Base-by-base conservation (phyloP, 1,139 yeast genomes). In the Hyphopichia buzzinii region DNA sequence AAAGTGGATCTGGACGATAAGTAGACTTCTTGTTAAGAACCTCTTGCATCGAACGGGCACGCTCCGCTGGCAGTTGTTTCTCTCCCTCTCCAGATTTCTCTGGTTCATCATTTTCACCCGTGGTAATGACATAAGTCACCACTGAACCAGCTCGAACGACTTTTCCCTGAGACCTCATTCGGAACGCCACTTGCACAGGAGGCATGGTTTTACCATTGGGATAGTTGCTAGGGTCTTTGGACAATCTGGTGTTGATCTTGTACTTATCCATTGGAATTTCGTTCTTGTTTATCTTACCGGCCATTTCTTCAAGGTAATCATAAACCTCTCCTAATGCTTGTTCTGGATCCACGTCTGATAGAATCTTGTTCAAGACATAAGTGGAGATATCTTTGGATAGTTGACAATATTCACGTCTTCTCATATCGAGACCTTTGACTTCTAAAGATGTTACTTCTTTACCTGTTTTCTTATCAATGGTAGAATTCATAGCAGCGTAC, bases 351-450 rank as follows among this genome's bases (percentile, higher is more conserved):
- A 70, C 64, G 44, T 84, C 89, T 7, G 86, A 76, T 25, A 92
- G 68, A 33, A 92, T 68, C 46, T 84, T 79, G 49, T 82, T 73
- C 49, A 92, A 70, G 7, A 88, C 87, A 57, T 72, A 83, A 24
- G 81, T 78, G 1, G 97, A 88, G 3, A 85, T 80, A 40, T 90
- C 96, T 56, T 90, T 94, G 0, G 97, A 87, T 36, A 92, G 66
- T 38, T 88, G 95, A 66, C 97, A 89, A 58, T 79, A 92, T 59
- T 92, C 99, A 69, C 99, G 87, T 62, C 98, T 88, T 57, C 80
- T 82, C 95, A 94, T 84, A 67, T 94, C 99, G 40, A 94, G 74
- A 54, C 99, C 99, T 58, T 92, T 94, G 25, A 92, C 96, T 59
- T 92, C 97, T 46, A 92, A 70, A 22, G 70, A 59, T 4, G 80